Evolutionary conservation across 2,329 filamentous ascomycete genomes (phyloP).

Genomic region (Cladophialophora bantiana): DNA sequence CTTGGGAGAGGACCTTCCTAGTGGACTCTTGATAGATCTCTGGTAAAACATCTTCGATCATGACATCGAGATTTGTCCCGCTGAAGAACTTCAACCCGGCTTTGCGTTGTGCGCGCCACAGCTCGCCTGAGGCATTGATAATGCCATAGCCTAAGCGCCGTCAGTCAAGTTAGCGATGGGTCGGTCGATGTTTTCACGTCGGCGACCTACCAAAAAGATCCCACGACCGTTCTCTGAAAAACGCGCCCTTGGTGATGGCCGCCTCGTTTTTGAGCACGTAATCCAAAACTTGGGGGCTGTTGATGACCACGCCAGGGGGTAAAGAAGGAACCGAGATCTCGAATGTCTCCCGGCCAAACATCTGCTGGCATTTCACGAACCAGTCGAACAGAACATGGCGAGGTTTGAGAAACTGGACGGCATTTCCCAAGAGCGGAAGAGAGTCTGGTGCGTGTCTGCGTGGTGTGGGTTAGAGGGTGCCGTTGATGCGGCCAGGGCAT

Average conservation of each 20-base stretch:
- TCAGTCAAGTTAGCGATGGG: not conserved
- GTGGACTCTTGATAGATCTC: constrained; percentile 56
- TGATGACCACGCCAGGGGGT: constrained; percentile 69
- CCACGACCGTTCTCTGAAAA: constrained; percentile 66
- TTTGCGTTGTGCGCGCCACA: constrained; percentile 69
- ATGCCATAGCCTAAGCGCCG: constrained; percentile 64
- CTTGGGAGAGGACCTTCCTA: constrained; percentile 48
- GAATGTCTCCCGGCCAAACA: constrained; percentile 66
- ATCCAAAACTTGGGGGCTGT: constrained; percentile 67
- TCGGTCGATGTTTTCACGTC: not conserved
- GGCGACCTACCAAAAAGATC: constrained; percentile 63
- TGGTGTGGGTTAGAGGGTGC: constrained; percentile 9
- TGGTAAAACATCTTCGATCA: constrained; percentile 66
- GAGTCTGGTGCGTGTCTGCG: constrained; percentile 41
- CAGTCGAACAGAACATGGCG: constrained; percentile 68
- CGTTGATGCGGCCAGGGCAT: not conserved
- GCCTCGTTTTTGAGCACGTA: constrained; percentile 68
- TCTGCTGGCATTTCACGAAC: constrained; percentile 66
- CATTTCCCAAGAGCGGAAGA: constrained; percentile 65
- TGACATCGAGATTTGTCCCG: constrained; percentile 62
- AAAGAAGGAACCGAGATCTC: constrained; percentile 68
- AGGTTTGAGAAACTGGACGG: constrained; percentile 66
- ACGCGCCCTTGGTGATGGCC: constrained; percentile 67
- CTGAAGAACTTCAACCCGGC: constrained; percentile 67
- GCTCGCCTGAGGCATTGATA: constrained; percentile 70